phyloP scores from a whole-genome alignment of 192 early-diverging fungal species.

The Allomyces macrogynus region DNA sequence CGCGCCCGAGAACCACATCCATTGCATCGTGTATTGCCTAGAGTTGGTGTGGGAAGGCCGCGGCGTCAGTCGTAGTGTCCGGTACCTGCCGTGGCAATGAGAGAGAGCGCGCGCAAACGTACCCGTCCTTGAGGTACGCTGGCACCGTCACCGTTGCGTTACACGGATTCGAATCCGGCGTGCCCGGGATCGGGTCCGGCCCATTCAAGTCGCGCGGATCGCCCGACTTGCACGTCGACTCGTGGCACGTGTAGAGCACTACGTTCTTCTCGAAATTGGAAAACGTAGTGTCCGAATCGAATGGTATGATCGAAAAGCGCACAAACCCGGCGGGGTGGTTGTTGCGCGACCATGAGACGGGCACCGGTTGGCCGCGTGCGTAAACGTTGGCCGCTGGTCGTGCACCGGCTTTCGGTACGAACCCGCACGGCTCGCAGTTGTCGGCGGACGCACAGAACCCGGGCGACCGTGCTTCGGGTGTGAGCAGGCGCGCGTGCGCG shows the following conservation, averaged over 20 bases:
- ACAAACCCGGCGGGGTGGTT: conserved; percentile 46
- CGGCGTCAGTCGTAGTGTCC: too few relatives aligned
- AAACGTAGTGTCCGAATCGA: conserved; percentile 36
- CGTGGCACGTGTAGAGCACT: conserved; percentile 34
- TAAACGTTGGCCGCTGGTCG: too few relatives aligned
- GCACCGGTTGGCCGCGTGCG: conserved; percentile 25
- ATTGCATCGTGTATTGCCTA: conserved; percentile 22
- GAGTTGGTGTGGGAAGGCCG: too few relatives aligned
- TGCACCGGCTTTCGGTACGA: too few relatives aligned
- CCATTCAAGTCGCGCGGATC: conserved; percentile 25
- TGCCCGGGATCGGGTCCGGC: conserved; percentile 8
- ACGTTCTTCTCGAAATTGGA: conserved; percentile 27
- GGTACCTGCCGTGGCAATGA: too few relatives aligned
- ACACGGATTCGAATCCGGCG: conserved; percentile 7
- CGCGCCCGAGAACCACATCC: conserved; percentile 42
- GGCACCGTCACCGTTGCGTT: conserved; percentile 26
- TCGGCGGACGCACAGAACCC: too few relatives aligned
- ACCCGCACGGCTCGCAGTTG: too few relatives aligned
- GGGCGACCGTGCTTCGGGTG: too few relatives aligned
- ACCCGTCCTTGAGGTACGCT: conserved; percentile 25
- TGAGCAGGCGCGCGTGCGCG: too few relatives aligned
- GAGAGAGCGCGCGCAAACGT: conserved; percentile 3
- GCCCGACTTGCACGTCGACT: conserved; percentile 31
- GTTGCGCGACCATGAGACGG: conserved; percentile 27
- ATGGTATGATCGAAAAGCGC: conserved; percentile 33